A percentile compares a stretch with the other conserved stretches of the same genome.
Evolutionary conservation across 805 yeast genomes (phyloP).

Genomic region (Sugiyamaella marilandica): DNA sequence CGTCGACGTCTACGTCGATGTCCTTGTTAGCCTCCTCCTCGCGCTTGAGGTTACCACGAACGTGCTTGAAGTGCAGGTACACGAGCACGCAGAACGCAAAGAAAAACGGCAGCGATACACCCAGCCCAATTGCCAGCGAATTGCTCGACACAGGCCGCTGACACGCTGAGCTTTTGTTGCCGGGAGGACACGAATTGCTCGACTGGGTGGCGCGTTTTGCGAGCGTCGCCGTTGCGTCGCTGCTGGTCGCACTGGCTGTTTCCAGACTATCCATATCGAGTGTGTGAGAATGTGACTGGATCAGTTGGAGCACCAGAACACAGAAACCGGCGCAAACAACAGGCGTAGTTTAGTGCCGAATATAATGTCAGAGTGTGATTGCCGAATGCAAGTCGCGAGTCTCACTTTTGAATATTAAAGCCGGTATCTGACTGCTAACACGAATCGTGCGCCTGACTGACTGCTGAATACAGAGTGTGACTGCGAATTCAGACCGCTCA

Average conservation of each 20-base stretch:
- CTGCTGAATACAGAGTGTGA: no score
- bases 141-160: conserved; percentile 20
- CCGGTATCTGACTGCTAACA: no score
- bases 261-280: background rate
- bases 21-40: conserved; percentile 35
- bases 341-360: no score
- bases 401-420: no score
- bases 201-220: no score
- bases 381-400: no score
- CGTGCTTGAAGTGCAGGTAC: conserved; percentile 33
- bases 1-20: conserved; percentile 34
- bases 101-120: conserved; percentile 38
- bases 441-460: no score
- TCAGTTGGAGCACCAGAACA: background rate
- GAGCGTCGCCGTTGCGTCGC: no score
- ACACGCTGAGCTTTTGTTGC: conserved; percentile 17
- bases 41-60: conserved; percentile 26
- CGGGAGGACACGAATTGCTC: background rate
- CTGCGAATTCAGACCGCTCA: no score
- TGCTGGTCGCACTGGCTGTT: background rate
- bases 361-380: no score
- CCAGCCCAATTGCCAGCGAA: conserved; percentile 31
- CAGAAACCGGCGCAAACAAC: no score
- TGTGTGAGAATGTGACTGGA: background rate
- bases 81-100: conserved; percentile 29